phyloP scores from a whole-genome alignment of 768 basidiomycete species.

The Rhodotorula taiwanensis region DNA sequence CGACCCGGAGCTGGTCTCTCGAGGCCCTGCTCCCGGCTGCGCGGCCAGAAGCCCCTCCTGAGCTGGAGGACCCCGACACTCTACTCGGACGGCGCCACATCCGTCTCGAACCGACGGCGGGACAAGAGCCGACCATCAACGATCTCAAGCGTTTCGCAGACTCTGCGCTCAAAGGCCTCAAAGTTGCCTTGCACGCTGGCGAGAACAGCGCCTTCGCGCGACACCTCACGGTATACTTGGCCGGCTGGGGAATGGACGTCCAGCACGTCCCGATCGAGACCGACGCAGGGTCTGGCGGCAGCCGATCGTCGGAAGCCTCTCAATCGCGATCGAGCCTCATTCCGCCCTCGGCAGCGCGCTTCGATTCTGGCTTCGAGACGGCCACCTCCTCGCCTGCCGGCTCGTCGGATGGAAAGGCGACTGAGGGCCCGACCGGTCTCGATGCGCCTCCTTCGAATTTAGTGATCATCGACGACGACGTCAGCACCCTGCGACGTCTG shows the following conservation, averaged over 20 bases:
- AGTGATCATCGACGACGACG: constrained; percentile 87
- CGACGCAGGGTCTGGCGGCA: constrained; percentile 8
- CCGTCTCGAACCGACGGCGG: constrained; percentile 20
- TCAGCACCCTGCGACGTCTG: constrained; percentile 67
- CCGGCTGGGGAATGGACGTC: constrained; percentile 91
- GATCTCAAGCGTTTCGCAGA: constrained; percentile 75
- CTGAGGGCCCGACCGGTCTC: not conserved
- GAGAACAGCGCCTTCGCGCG: constrained; percentile 83
- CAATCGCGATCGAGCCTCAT: not conserved
- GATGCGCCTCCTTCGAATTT: constrained; percentile 49
- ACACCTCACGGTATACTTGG: constrained; percentile 85
- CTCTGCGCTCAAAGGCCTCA: constrained; percentile 65
- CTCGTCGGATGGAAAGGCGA: not conserved
- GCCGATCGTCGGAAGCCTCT: too few relatives aligned
- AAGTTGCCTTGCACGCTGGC: constrained; percentile 74
- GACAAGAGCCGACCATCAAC: constrained; percentile 62
- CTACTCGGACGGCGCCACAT: constrained; percentile 26
- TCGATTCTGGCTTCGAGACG: constrained; percentile 39
- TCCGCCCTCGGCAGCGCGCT: constrained; percentile 3
- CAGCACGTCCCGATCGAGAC: constrained; percentile 54
- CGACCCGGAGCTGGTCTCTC: constrained; percentile 20
- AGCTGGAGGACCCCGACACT: constrained; percentile 22
- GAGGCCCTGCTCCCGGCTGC: constrained; percentile 26
- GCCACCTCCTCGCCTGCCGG: constrained; percentile 3
- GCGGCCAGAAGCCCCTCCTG: constrained; percentile 16